These are phyloP conservation scores for Sugiyamaella qingdaonensis DNA, from an alignment of 805 yeast species.

Conservation along the genomic window DNA sequence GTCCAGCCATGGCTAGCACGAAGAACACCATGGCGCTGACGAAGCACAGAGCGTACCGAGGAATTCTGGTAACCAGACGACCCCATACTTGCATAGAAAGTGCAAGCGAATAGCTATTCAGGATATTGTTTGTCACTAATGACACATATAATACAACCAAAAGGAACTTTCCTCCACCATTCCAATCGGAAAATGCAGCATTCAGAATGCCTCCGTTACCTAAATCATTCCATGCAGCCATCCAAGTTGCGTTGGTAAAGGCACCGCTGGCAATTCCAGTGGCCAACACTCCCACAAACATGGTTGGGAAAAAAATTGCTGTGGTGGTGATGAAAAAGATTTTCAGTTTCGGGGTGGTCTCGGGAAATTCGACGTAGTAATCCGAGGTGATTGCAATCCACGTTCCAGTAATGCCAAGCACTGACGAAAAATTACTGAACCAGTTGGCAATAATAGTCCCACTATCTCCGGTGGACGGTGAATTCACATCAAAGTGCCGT, in stretches of 20 bases:
- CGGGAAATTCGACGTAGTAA: slow-evolving; percentile 78
- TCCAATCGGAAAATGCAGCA: slow-evolving; percentile 65
- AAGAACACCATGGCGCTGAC: slow-evolving; percentile 59
- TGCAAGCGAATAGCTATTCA: slow-evolving; percentile 79
- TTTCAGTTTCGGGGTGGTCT: slow-evolving; percentile 51
- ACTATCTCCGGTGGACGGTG: slow-evolving; percentile 36
- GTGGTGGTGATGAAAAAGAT: slow-evolving; percentile 60
- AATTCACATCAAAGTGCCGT: slow-evolving; percentile 26
- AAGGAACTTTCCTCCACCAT: slow-evolving; percentile 72
- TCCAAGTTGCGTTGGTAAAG: slow-evolving; percentile 52
- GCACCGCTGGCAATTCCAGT: slow-evolving; percentile 67
- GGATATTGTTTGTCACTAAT: slow-evolving; percentile 73
- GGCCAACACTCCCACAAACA: slow-evolving; percentile 73
- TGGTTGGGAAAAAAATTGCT: slow-evolving; percentile 66
- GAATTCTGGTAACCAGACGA: slow-evolving; percentile 51
- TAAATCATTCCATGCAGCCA: slow-evolving; percentile 45
- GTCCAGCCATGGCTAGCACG: slow-evolving; percentile 71
- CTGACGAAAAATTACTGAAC: slow-evolving; percentile 65
- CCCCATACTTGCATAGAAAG: slow-evolving; percentile 62
- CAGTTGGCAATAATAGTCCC: slow-evolving; percentile 59
- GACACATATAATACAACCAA: slow-evolving; percentile 67
- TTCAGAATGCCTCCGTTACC: slow-evolving; percentile 77
- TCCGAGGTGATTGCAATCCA: slow-evolving; percentile 90
- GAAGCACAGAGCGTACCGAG: slow-evolving; percentile 75
- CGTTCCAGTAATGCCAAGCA: slow-evolving; percentile 76